These are phyloP conservation scores for Clitoria ternatea DNA, from an alignment of 306 rosid genomes.

Conservation along the genomic window DNA sequence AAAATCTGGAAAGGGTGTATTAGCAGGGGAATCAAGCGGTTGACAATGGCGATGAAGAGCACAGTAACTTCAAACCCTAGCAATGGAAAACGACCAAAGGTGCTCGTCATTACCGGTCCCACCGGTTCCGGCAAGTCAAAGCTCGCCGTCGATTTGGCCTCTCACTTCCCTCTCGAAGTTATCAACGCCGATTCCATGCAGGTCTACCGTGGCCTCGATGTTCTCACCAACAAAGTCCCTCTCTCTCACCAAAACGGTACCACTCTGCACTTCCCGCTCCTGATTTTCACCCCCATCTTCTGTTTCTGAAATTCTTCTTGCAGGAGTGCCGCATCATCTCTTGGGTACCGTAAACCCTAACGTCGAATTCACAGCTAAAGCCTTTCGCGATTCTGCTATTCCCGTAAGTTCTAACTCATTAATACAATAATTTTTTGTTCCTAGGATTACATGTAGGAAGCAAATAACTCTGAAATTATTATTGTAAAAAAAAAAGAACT, in stretches of 20 bases:
- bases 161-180: constrained; percentile 70
- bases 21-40: not conserved
- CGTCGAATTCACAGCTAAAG: constrained; percentile 75
- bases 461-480: too few relatives aligned
- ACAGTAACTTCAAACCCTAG: constrained; percentile 34
- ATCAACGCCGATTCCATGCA: constrained; percentile 96
- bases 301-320: constrained; percentile 21
- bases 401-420: constrained; percentile 42
- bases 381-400: constrained; percentile 73
- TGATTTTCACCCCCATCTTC: not conserved
- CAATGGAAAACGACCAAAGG: constrained; percentile 23
- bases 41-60: constrained; percentile 17
- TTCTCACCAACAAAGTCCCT: constrained; percentile 82
- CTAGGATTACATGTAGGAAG: too few relatives aligned
- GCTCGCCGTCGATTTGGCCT: constrained; percentile 74
- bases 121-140: constrained; percentile 84
- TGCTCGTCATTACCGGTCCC: constrained; percentile 78
- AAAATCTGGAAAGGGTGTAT: too few relatives aligned
- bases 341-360: constrained; percentile 65
- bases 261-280: not conserved
- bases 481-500: too few relatives aligned
- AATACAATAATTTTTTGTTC: too few relatives aligned
- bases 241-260: constrained; percentile 62
- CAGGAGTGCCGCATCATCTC: constrained; percentile 88
- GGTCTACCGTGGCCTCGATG: constrained; percentile 78